Percentiles rank a stretch among this genome's conserved stretches.
These are phyloP conservation scores for Gnaphalium uliginosum DNA, from an alignment of 129 eudicot genomes.

Conservation along the genomic window DNA sequence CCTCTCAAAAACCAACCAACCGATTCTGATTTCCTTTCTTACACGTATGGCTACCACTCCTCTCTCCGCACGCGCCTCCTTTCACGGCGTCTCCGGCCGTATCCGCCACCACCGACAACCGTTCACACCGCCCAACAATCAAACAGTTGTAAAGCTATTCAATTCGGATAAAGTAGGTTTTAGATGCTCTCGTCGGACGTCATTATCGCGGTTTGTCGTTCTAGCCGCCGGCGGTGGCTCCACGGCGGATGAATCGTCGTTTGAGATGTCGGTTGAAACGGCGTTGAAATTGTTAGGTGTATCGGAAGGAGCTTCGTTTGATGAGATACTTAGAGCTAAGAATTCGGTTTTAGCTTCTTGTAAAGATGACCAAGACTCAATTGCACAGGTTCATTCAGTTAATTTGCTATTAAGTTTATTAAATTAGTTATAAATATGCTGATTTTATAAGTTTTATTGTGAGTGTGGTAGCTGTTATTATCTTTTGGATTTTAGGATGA, in stretches of 20 bases:
- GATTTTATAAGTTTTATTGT: background rate
- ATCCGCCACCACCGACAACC: slow-evolving; percentile 28
- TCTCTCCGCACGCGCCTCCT: slow-evolving; percentile 54
- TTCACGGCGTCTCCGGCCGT: slow-evolving; percentile 44
- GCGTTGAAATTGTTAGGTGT: slow-evolving; percentile 78
- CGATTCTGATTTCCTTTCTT: slow-evolving; percentile 15
- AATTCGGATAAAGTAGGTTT: slow-evolving; percentile 26
- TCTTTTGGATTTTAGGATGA: slow-evolving; percentile 1
- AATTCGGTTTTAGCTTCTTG: slow-evolving; percentile 69
- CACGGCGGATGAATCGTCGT: slow-evolving; percentile 78
- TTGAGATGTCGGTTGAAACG: slow-evolving; percentile 78
- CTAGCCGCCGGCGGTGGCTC: slow-evolving; percentile 58
- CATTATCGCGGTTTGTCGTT: slow-evolving; percentile 33
- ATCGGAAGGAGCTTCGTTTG: slow-evolving; percentile 78
- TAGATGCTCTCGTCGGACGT: slow-evolving; percentile 36
- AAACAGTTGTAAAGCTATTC: slow-evolving; percentile 3
- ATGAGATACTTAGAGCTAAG: slow-evolving; percentile 77
- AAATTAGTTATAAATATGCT: background rate
- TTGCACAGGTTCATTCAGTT: slow-evolving; percentile 56
- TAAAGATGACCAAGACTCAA: slow-evolving; percentile 65
- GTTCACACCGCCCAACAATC: slow-evolving; percentile 11
- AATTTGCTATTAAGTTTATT: background rate
- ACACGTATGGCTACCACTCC: slow-evolving; percentile 70
- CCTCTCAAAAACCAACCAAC: slow-evolving; percentile 35
- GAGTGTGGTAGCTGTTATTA: background rate